Evolutionary conservation across 2,329 filamentous ascomycete species (phyloP).

Genomic region (Sporothrix schenckii): DNA sequence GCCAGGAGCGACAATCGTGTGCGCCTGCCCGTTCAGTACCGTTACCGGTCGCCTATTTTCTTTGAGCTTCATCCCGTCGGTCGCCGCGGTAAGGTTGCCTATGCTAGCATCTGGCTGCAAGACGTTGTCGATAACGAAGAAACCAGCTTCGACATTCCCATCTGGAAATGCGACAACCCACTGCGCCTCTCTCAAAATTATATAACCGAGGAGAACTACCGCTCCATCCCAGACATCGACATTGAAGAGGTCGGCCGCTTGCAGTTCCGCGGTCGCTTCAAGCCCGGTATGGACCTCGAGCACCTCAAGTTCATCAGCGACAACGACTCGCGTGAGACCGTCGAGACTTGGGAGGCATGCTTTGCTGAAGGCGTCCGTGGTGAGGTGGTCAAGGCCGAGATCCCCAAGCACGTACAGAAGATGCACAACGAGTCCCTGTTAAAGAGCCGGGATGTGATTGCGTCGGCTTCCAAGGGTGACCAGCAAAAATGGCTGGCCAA

Average conservation of each 20-base stretch:
- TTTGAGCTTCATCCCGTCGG: slow-evolving; percentile 77
- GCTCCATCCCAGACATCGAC: slow-evolving; percentile 70
- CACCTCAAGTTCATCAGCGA: slow-evolving; percentile 82
- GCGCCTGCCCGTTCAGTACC: slow-evolving; percentile 83
- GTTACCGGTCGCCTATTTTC: slow-evolving; percentile 86
- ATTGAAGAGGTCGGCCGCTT: slow-evolving; percentile 80
- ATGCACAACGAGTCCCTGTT: slow-evolving; percentile 81
- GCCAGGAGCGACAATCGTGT: slow-evolving; percentile 49
- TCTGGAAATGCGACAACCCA: slow-evolving; percentile 80
- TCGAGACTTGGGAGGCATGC: slow-evolving; percentile 93
- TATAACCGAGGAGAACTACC: slow-evolving; percentile 77
- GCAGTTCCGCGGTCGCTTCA: slow-evolving; percentile 79
- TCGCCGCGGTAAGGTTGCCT: slow-evolving; percentile 72
- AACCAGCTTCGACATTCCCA: slow-evolving; percentile 78
- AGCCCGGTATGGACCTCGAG: slow-evolving; percentile 83
- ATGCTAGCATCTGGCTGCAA: slow-evolving; percentile 82
- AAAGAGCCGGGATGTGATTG: slow-evolving; percentile 78
- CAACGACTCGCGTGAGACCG: slow-evolving; percentile 88
- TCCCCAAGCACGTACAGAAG: slow-evolving; percentile 71
- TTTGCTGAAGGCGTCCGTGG: slow-evolving; percentile 80
- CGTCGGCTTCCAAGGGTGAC: slow-evolving; percentile 70
- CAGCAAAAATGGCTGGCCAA: slow-evolving; percentile 77
- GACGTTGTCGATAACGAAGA: slow-evolving; percentile 81
- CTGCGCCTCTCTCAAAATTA: slow-evolving; percentile 86
- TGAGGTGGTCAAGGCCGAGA: slow-evolving; percentile 69